Percentiles rank a stretch among this genome's conserved stretches.
These are phyloP conservation scores for Debaryomycetaceae sp. DNA, from an alignment of 1,139 yeast genomes.

Conservation along the genomic window DNA sequence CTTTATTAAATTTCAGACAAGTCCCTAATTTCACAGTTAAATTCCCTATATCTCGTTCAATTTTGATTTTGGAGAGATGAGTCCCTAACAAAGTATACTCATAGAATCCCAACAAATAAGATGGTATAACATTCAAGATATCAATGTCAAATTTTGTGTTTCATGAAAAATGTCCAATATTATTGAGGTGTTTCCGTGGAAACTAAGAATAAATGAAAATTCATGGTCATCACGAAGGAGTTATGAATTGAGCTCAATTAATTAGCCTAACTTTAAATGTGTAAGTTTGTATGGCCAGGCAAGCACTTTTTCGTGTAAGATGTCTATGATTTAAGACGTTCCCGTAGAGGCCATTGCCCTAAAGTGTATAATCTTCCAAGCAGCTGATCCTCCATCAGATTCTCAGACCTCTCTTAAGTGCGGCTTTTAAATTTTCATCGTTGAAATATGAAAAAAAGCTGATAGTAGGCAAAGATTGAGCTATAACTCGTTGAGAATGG, in stretches of 20 bases:
- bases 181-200: conserved; percentile 8
- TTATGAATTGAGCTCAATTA: conserved; percentile 1
- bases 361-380: not conserved
- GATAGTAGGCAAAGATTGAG: not conserved
- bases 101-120: not conserved
- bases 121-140: not conserved
- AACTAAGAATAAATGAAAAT: conserved; percentile 2
- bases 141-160: not conserved
- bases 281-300: conserved; percentile 1
- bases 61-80: conserved; percentile 1
- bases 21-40: no score
- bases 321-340: not conserved
- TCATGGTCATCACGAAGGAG: conserved; percentile 8
- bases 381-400: not conserved
- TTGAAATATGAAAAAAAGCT: not conserved
- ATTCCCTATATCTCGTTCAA: no score
- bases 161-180: conserved; percentile 3
- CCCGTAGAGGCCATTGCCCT: conserved; percentile 1
- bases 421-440: conserved; percentile 4
- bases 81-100: conserved; percentile 8
- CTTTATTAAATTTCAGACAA: no score
- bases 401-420: conserved; percentile 9
- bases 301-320: not conserved
- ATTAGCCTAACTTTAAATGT: not conserved
- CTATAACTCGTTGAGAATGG: conserved; percentile 45